Evolutionary conservation across 495 filamentous ascomycete genomes (phyloP), one percentile per base, ranked within the genome.

Genomic region (Penicillium silybi): DNA sequence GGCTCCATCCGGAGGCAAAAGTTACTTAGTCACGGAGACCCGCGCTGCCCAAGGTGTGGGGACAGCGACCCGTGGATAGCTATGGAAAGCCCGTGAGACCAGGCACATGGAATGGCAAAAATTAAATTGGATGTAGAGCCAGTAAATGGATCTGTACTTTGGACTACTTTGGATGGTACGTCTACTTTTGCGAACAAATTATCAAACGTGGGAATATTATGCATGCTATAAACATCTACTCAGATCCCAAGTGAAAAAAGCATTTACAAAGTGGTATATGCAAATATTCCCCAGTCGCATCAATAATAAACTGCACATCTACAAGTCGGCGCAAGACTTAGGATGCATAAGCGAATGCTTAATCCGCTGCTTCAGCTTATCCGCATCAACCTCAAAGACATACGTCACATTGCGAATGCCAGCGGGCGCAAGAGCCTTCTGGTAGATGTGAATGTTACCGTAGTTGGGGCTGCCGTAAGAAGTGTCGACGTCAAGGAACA

Each of bases 391-490:
- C 29, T 57, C 52, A 34, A 67, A 61, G 15, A 73, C 63, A 57
- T 61, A 67, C 40, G 66, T 71, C 11, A 71, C 68, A 27, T 57
- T 40, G 1, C 63, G 51, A 27, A 66, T 56, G 10, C 62, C 62
- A 39, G 19, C 43, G 15, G 69, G 70, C 20, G 61, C 62, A 18
- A 71, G 59, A 15, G 58, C 61, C 52, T 62, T 61, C 45, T 65
- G 61, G 35, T 69, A 73, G 25, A 70, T 54, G 44, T 68, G 67
- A 20, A 69, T 59, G 37, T 65, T 64, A 1, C 65, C 70, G 27
- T 65, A 70, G 48, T 58, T 67, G 16, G 67, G 70, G 40, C 68
- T 67, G 16, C 62, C 66, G 43, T 65, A 73, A 0, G 65, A 61
- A 5, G 52, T 65, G 34, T 71, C 63, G 2, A 71, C 68, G 40